Evolutionary conservation across 805 yeast species (phyloP).

Genomic region (Nakazawaea ernobii): DNA sequence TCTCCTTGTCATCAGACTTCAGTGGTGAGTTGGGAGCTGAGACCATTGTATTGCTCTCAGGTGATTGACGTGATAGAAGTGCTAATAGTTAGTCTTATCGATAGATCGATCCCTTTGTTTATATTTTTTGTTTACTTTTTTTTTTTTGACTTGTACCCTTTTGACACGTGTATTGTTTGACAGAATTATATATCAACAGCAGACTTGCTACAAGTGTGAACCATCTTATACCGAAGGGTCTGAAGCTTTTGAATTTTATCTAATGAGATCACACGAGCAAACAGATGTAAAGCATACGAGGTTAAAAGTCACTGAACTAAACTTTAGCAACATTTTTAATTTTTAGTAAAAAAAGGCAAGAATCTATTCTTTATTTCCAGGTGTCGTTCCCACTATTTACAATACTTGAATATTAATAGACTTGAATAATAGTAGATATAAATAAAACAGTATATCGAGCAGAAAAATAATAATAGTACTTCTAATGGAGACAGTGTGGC

Average conservation of each 20-base stretch:
- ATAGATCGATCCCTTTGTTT: not conserved
- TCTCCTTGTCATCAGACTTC: conserved; percentile 5
- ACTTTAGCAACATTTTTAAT: not conserved
- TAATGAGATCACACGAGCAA: no score
- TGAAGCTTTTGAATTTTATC: no score
- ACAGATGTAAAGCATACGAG: not conserved
- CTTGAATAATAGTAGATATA: no score
- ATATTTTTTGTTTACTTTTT: not conserved
- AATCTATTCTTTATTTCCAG: no score
- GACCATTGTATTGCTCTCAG: conserved; percentile 10
- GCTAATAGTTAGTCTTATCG: conserved; percentile 9
- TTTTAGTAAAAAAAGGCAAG: not conserved
- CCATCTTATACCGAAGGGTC: no score
- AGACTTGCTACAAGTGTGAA: no score
- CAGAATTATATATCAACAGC: no score
- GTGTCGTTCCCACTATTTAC: not conserved
- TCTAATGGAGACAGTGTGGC: not conserved
- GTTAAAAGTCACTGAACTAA: no score
- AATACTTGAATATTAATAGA: not conserved
- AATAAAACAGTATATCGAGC: no score
- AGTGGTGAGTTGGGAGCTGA: conserved; percentile 13
- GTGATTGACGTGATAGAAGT: conserved; percentile 5
- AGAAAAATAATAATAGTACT: no score
- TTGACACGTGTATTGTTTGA: not conserved
- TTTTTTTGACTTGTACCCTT: not conserved